Percentiles rank a stretch among this genome's conserved stretches.
Evolutionary conservation across 163 green algal species (phyloP).

Genomic region (Chlorella variabilis): DNA sequence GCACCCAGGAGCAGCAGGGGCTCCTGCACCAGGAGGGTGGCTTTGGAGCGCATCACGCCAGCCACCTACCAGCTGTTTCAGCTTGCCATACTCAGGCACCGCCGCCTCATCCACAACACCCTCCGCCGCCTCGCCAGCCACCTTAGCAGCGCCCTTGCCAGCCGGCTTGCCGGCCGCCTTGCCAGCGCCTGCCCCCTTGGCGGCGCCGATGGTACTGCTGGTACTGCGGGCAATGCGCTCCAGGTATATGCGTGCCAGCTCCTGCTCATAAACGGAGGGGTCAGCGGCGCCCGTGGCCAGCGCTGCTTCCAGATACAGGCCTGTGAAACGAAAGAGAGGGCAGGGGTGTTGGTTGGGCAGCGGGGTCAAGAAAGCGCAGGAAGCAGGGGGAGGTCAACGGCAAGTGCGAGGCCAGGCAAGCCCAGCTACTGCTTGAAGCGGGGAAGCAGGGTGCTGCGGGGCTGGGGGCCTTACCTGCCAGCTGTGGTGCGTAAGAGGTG

Average conservation of each 20-base stretch:
- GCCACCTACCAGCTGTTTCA: constrained; percentile 33
- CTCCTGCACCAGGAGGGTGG: too few relatives aligned
- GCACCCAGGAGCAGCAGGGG: too few relatives aligned
- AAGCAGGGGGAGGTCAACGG: too few relatives aligned
- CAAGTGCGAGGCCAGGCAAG: too few relatives aligned
- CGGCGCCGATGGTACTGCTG: neutral
- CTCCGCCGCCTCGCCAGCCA: neutral
- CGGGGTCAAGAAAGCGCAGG: too few relatives aligned
- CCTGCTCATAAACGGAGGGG: constrained; percentile 63
- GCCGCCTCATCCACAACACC: neutral
- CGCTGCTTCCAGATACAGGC: constrained; percentile 72
- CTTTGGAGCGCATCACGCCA: neutral
- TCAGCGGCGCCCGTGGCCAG: constrained; percentile 60
- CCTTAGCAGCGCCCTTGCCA: neutral
- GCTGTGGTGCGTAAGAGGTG: constrained; percentile 46
- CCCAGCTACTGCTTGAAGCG: too few relatives aligned
- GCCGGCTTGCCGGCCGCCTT: neutral
- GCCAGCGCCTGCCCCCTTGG: neutral
- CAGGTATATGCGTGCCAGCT: constrained; percentile 86
- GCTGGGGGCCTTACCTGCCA: constrained; percentile 25
- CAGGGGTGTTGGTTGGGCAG: too few relatives aligned
- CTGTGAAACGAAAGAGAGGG: too few relatives aligned
- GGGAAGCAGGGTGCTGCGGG: too few relatives aligned
- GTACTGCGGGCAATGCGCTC: constrained; percentile 38
- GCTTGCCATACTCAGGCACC: constrained; percentile 36